Percentiles rank a stretch among this genome's conserved stretches.
Evolutionary conservation across 164 flowering plant species (phyloP).

Genomic region (Magnolia changhungtana): DNA sequence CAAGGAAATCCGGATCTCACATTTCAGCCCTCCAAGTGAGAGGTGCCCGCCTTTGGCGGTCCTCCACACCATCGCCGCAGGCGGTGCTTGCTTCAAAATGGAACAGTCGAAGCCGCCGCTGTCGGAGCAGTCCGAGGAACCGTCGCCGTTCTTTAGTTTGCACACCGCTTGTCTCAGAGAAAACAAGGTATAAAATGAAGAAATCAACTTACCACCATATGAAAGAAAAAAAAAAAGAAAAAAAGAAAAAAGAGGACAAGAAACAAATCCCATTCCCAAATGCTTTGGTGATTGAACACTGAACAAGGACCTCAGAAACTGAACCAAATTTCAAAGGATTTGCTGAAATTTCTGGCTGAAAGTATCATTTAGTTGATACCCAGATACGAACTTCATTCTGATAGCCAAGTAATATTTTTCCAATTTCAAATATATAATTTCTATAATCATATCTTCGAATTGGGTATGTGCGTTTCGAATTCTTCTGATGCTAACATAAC

Average conservation of each 20-base stretch:
- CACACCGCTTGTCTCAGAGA: conserved; percentile 83
- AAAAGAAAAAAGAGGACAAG: background rate
- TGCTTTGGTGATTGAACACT: background rate
- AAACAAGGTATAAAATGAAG: conserved; percentile 72
- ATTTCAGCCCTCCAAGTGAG: conserved; percentile 79
- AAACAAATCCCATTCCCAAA: background rate
- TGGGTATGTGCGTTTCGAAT: background rate
- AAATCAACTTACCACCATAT: background rate
- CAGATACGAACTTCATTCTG: background rate
- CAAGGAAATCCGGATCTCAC: conserved; percentile 64
- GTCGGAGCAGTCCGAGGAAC: conserved; percentile 31
- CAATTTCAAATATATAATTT: background rate
- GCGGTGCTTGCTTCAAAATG: conserved; percentile 91
- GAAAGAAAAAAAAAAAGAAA: background rate
- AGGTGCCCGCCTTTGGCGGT: conserved; percentile 97
- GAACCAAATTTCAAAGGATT: background rate
- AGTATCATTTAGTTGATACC: background rate
- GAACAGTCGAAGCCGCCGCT: conserved; percentile 42
- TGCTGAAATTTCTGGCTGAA: background rate
- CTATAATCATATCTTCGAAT: background rate
- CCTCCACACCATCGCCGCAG: conserved; percentile 72
- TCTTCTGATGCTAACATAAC: background rate
- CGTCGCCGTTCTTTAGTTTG: conserved; percentile 65
- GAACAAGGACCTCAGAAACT: conserved; percentile 1
- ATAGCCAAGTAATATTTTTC: background rate